phyloP scores from a whole-genome alignment of 495 filamentous ascomycete genomes.

The Cercophora newfieldiana region DNA sequence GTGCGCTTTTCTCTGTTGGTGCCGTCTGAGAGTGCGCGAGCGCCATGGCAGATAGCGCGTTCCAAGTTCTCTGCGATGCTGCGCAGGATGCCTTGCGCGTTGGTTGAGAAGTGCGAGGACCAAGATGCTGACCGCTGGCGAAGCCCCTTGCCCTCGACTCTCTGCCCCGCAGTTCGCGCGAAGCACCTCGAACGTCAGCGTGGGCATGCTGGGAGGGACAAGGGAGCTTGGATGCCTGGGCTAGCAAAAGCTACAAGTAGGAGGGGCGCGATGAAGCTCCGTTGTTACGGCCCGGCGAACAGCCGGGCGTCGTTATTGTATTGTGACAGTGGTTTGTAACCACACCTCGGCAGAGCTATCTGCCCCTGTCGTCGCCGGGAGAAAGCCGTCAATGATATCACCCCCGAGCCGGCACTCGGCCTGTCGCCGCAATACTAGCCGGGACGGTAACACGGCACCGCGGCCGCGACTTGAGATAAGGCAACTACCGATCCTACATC shows the following conservation, averaged over 20 bases:
- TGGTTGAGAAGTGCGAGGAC: background rate
- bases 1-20: background rate
- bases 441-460: background rate
- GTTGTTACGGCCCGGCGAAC: background rate
- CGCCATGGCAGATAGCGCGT: background rate
- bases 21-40: background rate
- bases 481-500: background rate
- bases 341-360: background rate
- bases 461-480: background rate
- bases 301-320: background rate
- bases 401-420: background rate
- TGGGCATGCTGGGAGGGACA: background rate
- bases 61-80: too few relatives aligned
- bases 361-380: background rate
- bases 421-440: background rate
- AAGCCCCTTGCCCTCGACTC: background rate
- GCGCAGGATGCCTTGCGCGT: too few relatives aligned
- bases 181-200: background rate
- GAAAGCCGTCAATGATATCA: background rate
- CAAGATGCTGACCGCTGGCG: background rate
- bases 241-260: background rate
- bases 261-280: background rate
- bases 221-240: background rate
- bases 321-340: background rate
- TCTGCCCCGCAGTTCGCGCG: background rate